Conservation (phyloP, 1,139 yeast genomes). For the Saccharomyces hybrid region DNA sequence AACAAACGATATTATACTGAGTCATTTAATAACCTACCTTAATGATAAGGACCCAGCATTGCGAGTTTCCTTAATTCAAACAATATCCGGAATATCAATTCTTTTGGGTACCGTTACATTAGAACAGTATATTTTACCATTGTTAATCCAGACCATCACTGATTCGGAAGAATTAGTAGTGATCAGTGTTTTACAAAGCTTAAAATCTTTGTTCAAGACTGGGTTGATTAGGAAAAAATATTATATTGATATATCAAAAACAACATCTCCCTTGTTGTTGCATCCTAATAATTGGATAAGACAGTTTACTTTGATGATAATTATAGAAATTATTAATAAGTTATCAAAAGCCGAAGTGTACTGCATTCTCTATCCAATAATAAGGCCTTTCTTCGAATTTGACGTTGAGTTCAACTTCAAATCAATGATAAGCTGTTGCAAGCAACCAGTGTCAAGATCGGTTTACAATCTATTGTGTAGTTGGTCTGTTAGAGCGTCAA, state of each 20-base stretch:
- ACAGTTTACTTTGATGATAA: conserved; percentile 54
- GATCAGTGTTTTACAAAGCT: conserved; percentile 61
- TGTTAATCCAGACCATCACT: conserved; percentile 69
- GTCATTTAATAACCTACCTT: conserved; percentile 84
- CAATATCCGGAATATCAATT: conserved; percentile 73
- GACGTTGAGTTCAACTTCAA: conserved; percentile 68
- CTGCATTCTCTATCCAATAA: conserved; percentile 74
- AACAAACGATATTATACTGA: conserved; percentile 78
- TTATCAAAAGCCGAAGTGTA: conserved; percentile 70
- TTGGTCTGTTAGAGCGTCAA: conserved; percentile 66
- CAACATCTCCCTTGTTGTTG: conserved; percentile 46
- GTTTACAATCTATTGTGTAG: conserved; percentile 56
- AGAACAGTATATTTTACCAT: conserved; percentile 81
- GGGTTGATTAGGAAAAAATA: conserved; percentile 45
- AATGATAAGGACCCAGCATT: conserved; percentile 69
- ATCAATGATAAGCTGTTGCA: conserved; percentile 53
- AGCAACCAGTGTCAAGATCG: conserved; percentile 57
- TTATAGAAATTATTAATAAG: conserved; percentile 55
- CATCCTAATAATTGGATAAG: conserved; percentile 90
- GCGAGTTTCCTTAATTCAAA: conserved; percentile 60
- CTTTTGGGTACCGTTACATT: conserved; percentile 74
- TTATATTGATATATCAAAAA: conserved; percentile 44
- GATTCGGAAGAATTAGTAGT: conserved; percentile 83
- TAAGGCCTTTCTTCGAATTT: conserved; percentile 68
- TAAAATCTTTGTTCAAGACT: conserved; percentile 47